A percentile compares a stretch with the other conserved stretches of the same genome.
phyloP scores from a whole-genome alignment of 2,329 filamentous ascomycete species.

The Monosporascus sp. region DNA sequence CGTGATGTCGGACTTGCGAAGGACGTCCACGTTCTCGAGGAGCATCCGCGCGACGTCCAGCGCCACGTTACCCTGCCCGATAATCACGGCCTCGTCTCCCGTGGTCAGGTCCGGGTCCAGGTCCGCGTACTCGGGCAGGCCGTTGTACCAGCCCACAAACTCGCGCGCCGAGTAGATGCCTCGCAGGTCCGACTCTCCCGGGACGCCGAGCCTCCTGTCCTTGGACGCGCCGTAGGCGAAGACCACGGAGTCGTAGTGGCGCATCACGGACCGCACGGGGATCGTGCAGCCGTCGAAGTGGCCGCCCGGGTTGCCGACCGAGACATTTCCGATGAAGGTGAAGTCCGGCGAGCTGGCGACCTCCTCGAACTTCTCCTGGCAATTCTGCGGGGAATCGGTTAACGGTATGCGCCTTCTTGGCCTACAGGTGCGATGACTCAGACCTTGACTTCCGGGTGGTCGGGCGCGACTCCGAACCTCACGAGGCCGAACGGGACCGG shows the following conservation, averaged over 20 bases:
- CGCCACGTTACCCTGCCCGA: constrained; percentile 95
- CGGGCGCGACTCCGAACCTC: constrained; percentile 92
- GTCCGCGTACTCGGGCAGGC: constrained; percentile 72
- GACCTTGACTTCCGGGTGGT: constrained; percentile 97
- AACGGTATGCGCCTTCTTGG: too few species aligned
- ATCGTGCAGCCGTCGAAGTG: constrained; percentile 45
- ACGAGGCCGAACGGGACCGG: constrained; percentile 92
- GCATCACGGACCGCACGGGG: constrained; percentile 62
- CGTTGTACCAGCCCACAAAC: constrained; percentile 99
- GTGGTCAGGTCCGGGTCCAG: constrained; percentile 67
- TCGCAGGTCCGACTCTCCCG: constrained; percentile 66
- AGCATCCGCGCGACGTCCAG: constrained; percentile 88
- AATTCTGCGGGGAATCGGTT: constrained; percentile 57
- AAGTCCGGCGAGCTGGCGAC: constrained; percentile 79
- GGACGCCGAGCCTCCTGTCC: constrained; percentile 72
- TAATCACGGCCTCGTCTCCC: constrained; percentile 77
- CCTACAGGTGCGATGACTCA: too few species aligned
- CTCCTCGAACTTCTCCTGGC: constrained; percentile 87
- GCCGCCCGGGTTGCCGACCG: constrained; percentile 54
- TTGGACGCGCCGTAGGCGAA: constrained; percentile 89
- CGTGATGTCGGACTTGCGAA: constrained; percentile 83
- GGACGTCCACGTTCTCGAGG: constrained; percentile 64
- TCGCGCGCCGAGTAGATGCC: constrained; percentile 84
- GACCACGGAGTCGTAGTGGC: constrained; percentile 85
- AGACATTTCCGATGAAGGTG: constrained; percentile 85